Conservation (phyloP, 805 yeast genomes). For the Zygosaccharomyces lentus region DNA sequence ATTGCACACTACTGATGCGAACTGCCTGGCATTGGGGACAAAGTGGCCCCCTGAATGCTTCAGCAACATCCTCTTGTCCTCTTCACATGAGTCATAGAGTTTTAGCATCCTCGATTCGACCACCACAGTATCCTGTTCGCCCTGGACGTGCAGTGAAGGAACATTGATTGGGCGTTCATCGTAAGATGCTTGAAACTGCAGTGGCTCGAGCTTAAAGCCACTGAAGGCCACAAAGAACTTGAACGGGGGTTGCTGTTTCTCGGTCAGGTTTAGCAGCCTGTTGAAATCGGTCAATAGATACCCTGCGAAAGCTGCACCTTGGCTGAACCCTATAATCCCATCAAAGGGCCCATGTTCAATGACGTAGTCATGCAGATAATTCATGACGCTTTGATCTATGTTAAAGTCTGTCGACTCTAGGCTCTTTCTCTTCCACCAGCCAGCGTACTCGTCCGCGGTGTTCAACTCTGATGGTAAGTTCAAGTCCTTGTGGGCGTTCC, state of each 20-base stretch:
- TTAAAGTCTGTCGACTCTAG: conserved; percentile 37
- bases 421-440: conserved; percentile 61
- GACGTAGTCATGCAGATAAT: conserved; percentile 42
- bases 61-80: conserved; percentile 42
- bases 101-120: conserved; percentile 59
- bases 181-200: conserved; percentile 20
- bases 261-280: conserved; percentile 37
- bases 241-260: conserved; percentile 42
- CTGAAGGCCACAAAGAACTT: conserved; percentile 73
- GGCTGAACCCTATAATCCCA: conserved; percentile 87
- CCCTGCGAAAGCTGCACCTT: conserved; percentile 84
- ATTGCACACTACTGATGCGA: conserved; percentile 32
- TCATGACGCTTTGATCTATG: conserved; percentile 36
- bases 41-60: conserved; percentile 96
- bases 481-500: conserved; percentile 21
- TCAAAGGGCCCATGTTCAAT: conserved; percentile 66
- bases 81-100: conserved; percentile 50
- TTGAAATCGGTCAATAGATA: conserved; percentile 53
- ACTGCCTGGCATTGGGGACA: conserved; percentile 76
- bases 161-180: conserved; percentile 19
- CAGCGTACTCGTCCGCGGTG: conserved; percentile 35
- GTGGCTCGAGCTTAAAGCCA: conserved; percentile 46
- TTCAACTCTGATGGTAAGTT: conserved; percentile 38
- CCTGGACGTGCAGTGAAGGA: conserved; percentile 67
- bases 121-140: conserved; percentile 86